Base-by-base conservation (phyloP, 495 filamentous ascomycete genomes). In the Lineolata rhizophorae region DNA sequence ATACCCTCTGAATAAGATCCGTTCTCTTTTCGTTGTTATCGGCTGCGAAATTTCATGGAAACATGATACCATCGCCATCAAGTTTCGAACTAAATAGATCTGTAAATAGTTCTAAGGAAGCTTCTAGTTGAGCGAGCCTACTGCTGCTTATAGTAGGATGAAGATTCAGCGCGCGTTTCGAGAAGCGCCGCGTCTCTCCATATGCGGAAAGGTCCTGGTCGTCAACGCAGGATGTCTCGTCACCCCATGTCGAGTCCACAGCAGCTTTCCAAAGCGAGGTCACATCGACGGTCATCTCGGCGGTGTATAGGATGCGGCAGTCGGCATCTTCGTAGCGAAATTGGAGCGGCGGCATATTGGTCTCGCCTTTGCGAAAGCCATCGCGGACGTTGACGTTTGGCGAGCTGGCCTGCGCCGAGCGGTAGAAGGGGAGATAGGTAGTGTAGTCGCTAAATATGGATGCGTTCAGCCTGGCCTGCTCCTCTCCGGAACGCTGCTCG, bases 321-420 rank as follows among this genome's bases (percentile, higher is more conserved):
- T 52, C 44, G 6, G 51, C 49, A 16, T 44, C 38, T 35, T 54
- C 47, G 32, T 54, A 52, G 12, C 42, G 32, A 33, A 51, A 52
- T 29, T 54, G 51, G 30, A 52, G 35, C 19, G 51, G 44, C 25
- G 40, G 40, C 10, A 44, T 42, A 6, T 32, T 36, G 3, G 24
- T 29, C 20, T 51, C 49, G 25, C 38, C 39, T 16, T 37, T n/a
- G 2, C 38, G 28, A 26, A 52, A 29, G 11, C 49, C 47, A 31
- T 54, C 50, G 12, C 48, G n/a, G 1, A 37, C 19, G 24, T 53
- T 53, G n/a, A 45, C 29, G 2, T 35, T 42, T 4, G 38, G 40
- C 3, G 20, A 1, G 22, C n/a, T 16, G 6, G 27, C 6, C 22
- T 6, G 8, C 5, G 37, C 22, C 0, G 44, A 27, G 24, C 44